A percentile compares a stretch with the other conserved stretches of the same genome.
These are phyloP conservation scores for Cercospora sp. DNA, from an alignment of 2,329 filamentous ascomycete species.

Conservation along the genomic window DNA sequence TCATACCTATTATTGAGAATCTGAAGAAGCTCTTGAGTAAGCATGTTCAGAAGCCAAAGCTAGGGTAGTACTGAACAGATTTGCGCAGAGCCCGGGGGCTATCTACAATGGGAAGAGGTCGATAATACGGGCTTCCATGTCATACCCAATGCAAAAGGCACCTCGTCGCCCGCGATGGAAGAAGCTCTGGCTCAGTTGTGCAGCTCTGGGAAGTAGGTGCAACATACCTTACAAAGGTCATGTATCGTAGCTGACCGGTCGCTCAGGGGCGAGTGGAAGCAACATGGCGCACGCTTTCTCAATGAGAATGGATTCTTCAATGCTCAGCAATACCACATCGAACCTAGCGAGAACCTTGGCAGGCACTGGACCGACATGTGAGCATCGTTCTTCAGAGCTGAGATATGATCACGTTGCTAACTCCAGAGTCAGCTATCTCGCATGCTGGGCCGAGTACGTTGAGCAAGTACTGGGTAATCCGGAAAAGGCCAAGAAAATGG, in stretches of 20 bases:
- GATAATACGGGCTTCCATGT: background rate
- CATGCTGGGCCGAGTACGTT: background rate
- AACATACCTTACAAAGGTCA: background rate
- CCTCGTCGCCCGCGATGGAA: background rate
- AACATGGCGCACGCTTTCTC: background rate
- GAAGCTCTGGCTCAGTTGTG: background rate
- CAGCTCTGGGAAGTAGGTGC: background rate
- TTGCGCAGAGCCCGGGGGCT: background rate
- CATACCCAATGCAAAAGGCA: background rate
- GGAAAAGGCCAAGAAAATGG: background rate
- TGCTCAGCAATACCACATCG: background rate
- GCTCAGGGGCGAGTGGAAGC: background rate
- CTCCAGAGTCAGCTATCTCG: background rate
- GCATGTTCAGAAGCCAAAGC: background rate
- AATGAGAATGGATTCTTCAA: conserved; percentile 1
- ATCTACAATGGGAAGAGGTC: conserved; percentile 1
- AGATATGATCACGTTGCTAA: background rate
- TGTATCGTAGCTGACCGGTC: background rate
- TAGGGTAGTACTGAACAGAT: background rate
- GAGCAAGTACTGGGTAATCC: background rate
- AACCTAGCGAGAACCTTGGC: background rate
- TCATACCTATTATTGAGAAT: background rate
- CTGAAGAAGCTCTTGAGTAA: conserved; percentile 1
- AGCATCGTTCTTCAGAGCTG: background rate
- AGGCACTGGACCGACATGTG: conserved; percentile 1